Conservation (phyloP, 179 eudicot genomes). For the Spinacia oleracea region DNA sequence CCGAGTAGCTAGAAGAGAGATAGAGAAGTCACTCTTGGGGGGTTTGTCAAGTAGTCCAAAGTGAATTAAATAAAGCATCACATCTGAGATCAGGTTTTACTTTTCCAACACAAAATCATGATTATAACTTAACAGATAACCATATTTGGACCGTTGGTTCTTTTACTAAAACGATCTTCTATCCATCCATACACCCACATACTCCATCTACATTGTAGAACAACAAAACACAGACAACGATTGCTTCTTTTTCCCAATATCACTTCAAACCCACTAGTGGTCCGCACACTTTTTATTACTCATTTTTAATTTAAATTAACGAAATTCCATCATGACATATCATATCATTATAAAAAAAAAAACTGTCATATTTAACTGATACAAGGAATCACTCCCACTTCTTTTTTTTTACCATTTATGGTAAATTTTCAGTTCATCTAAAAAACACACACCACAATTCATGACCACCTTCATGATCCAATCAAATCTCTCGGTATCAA, state of each 20-base stretch:
- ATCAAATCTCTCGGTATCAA: neutral
- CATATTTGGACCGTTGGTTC: slow-evolving; percentile 34
- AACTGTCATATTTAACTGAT: slow-evolving; percentile 31
- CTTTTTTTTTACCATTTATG: slow-evolving; percentile 32
- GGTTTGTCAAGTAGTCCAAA: neutral
- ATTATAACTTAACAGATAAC: slow-evolving; percentile 32
- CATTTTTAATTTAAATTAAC: too few relatives aligned
- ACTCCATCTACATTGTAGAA: too few relatives aligned
- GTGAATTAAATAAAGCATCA: slow-evolving; percentile 14
- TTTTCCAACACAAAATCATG: slow-evolving; percentile 33
- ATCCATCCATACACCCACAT: slow-evolving; percentile 8
- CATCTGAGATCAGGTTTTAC: slow-evolving; percentile 21
- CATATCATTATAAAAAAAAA: slow-evolving; percentile 21
- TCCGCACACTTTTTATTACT: too few relatives aligned
- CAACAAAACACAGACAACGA: slow-evolving; percentile 28
- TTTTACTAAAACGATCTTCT: slow-evolving; percentile 18
- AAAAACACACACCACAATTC: slow-evolving; percentile 15
- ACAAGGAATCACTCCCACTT: slow-evolving; percentile 27
- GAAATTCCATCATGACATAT: slow-evolving; percentile 10
- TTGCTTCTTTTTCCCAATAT: slow-evolving; percentile 9
- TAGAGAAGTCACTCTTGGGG: neutral
- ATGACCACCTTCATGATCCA: neutral
- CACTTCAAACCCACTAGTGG: neutral
- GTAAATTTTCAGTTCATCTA: slow-evolving; percentile 28
- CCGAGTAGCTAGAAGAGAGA: too few relatives aligned